Percentiles rank a stretch among this genome's conserved stretches.
These are phyloP conservation scores for Corymbia calophylla DNA, from an alignment of 441 rosid genomes.

Conservation along the genomic window DNA sequence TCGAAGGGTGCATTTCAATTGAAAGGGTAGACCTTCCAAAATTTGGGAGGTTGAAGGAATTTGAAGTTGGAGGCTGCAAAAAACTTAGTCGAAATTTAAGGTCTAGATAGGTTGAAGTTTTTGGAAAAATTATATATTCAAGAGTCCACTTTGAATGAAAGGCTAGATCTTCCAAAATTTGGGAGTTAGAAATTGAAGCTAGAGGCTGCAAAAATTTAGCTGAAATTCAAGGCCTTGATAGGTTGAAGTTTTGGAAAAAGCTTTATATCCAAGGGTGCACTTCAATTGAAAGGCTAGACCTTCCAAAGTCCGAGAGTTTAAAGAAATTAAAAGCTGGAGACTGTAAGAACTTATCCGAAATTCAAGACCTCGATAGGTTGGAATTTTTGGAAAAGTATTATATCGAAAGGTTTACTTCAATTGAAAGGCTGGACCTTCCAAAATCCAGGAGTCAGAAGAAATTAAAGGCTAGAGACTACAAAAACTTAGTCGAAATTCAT, in stretches of 20 bases:
- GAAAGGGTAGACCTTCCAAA: neutral
- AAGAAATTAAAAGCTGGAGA: neutral
- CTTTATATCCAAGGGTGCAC: neutral
- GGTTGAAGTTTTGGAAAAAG: neutral
- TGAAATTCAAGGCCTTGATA: neutral
- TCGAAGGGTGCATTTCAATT: neutral
- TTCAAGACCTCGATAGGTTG: neutral
- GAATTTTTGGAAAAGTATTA: neutral
- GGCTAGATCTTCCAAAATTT: neutral
- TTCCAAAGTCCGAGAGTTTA: too few relatives aligned
- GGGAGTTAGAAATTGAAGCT: neutral
- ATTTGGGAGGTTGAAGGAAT: neutral
- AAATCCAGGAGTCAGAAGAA: too few relatives aligned
- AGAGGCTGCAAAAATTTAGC: neutral
- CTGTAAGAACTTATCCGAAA: neutral
- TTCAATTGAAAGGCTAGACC: neutral
- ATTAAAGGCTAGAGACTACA: too few relatives aligned
- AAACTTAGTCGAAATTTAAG: neutral
- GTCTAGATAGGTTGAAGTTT: neutral
- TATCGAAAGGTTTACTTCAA: neutral
- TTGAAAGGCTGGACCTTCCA: neutral
- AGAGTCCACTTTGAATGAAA: rapidly evolving
- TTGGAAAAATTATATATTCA: rapidly evolving
- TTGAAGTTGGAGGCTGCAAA: neutral
- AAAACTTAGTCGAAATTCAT: too few relatives aligned